These are phyloP conservation scores for Pseudocercospora cruenta DNA, from an alignment of 2,329 filamentous ascomycete genomes.

Conservation along the genomic window DNA sequence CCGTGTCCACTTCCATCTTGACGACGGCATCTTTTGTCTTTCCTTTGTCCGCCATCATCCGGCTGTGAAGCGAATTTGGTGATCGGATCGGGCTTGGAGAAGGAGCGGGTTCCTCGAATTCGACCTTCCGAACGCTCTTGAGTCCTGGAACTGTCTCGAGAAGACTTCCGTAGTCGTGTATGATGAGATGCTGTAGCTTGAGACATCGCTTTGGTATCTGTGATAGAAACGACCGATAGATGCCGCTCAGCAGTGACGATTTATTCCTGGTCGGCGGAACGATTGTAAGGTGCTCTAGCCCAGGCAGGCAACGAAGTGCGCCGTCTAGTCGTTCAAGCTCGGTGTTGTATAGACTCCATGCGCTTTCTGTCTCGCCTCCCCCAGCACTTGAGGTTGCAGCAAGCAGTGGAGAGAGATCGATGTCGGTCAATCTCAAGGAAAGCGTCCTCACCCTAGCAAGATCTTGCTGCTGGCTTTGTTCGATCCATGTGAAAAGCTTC, in stretches of 20 bases:
- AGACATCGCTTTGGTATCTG: slow-evolving; percentile 26
- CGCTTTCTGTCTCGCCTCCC: slow-evolving; percentile 12
- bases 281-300: slow-evolving; percentile 28
- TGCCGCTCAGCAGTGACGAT: slow-evolving; percentile 29
- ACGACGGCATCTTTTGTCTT: slow-evolving; percentile 7
- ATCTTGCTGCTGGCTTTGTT: slow-evolving; percentile 24
- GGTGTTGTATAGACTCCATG: slow-evolving; percentile 33
- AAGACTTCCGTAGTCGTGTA: slow-evolving; percentile 24
- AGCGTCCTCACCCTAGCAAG: slow-evolving; percentile 31
- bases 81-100: not conserved
- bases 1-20: slow-evolving; percentile 12
- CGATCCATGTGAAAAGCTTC: slow-evolving; percentile 34
- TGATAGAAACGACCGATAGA: slow-evolving; percentile 33
- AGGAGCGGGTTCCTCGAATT: slow-evolving; percentile 9
- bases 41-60: slow-evolving; percentile 6
- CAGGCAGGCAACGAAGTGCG: slow-evolving; percentile 28
- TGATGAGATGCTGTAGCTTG: slow-evolving; percentile 19
- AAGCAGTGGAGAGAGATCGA: slow-evolving; percentile 33
- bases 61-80: not conserved
- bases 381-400: slow-evolving; percentile 7
- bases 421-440: slow-evolving; percentile 31
- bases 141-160: slow-evolving; percentile 25
- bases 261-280: slow-evolving; percentile 26
- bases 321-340: slow-evolving; percentile 32
- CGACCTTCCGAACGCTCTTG: slow-evolving; percentile 18